phyloP scores from a whole-genome alignment of 2,329 filamentous ascomycete species.

The Pseudogymnoascus sp. region DNA sequence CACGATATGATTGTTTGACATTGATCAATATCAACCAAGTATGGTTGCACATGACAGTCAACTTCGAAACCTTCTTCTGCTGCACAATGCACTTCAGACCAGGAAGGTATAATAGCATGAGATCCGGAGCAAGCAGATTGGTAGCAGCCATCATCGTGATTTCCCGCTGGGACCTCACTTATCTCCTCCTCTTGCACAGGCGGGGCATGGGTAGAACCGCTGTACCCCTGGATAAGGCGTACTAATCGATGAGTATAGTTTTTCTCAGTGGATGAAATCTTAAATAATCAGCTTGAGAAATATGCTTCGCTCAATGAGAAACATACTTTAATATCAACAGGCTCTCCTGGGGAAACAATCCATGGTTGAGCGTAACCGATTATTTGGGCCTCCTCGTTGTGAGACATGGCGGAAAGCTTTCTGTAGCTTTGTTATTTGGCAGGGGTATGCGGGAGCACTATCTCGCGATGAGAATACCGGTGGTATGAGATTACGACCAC shows the following conservation, averaged over 20 bases:
- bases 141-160: not conserved
- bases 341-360: conserved; percentile 22
- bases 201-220: conserved; percentile 13
- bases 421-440: not conserved
- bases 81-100: conserved; percentile 7
- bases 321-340: conserved; percentile 20
- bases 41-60: conserved; percentile 16
- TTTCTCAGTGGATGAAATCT: conserved; percentile 17
- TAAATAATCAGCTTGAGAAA: conserved; percentile 11
- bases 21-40: conserved; percentile 11
- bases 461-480: not conserved
- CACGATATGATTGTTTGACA: conserved; percentile 13
- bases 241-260: conserved; percentile 14
- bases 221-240: conserved; percentile 15
- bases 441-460: not conserved
- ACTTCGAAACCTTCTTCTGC: conserved; percentile 9
- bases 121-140: not conserved
- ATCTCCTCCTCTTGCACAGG: conserved; percentile 11
- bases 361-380: conserved; percentile 22
- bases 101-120: conserved; percentile 13
- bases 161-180: not conserved
- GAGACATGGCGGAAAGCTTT: not conserved
- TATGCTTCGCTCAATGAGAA: no score
- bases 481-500: not conserved
- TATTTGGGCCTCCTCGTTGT: conserved; percentile 13